phyloP scores from a whole-genome alignment of 305 asterid genomes.

The Caryopteris hybrid region DNA sequence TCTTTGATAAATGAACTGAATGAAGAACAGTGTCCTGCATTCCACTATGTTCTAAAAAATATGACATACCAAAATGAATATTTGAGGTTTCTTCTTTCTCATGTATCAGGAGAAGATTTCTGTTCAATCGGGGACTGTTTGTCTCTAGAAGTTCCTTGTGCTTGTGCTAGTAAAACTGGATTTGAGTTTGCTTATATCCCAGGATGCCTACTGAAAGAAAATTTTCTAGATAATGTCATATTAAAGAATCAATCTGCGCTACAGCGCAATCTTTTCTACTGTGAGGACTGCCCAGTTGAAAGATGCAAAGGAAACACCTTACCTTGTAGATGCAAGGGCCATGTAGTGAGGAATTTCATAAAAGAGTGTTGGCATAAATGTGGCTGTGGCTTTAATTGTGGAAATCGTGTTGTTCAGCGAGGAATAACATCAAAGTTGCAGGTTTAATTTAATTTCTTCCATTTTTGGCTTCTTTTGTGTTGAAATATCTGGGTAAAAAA shows the following conservation, averaged over 20 bases:
- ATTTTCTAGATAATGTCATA: slow-evolving; percentile 38
- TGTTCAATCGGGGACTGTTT: slow-evolving; percentile 59
- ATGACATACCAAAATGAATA: slow-evolving; percentile 39
- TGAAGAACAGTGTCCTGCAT: slow-evolving; percentile 32
- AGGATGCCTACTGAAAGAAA: slow-evolving; percentile 47
- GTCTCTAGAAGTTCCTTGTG: slow-evolving; percentile 40
- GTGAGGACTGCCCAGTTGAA: slow-evolving; percentile 63
- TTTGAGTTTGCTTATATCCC: slow-evolving; percentile 52
- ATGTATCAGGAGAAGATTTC: slow-evolving; percentile 38
- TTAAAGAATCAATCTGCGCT: slow-evolving; percentile 36
- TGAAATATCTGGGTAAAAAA: neutral
- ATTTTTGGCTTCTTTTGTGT: too few species aligned
- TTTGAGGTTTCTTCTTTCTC: slow-evolving; percentile 42
- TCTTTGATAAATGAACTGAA: slow-evolving; percentile 50
- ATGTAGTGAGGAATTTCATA: slow-evolving; percentile 50
- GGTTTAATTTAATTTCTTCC: slow-evolving; percentile 25
- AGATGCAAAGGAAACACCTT: slow-evolving; percentile 33
- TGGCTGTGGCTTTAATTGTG: slow-evolving; percentile 57
- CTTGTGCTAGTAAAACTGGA: slow-evolving; percentile 49
- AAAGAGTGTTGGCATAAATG: slow-evolving; percentile 79
- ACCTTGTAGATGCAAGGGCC: slow-evolving; percentile 55
- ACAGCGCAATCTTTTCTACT: slow-evolving; percentile 36
- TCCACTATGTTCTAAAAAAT: slow-evolving; percentile 46
- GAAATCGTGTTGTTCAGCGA: slow-evolving; percentile 71
- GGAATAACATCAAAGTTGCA: slow-evolving; percentile 55